These are phyloP conservation scores for Claviceps africana DNA, from an alignment of 2,329 filamentous ascomycete species.

Conservation along the genomic window DNA sequence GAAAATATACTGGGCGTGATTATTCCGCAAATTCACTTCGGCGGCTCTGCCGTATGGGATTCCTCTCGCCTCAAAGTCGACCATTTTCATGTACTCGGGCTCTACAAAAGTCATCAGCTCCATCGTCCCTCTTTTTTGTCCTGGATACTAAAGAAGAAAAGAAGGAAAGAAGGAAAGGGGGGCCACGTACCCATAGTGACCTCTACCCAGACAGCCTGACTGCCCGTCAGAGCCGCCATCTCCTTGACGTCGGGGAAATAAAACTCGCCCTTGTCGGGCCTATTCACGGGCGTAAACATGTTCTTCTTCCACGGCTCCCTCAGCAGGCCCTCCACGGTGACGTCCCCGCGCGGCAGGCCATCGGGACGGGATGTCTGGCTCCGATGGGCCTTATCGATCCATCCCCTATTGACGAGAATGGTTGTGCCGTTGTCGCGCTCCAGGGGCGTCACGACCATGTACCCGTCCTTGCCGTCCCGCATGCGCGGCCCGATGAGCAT, in stretches of 20 bases:
- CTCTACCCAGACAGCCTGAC: conserved; percentile 87
- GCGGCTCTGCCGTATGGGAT: conserved; percentile 79
- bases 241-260: conserved; percentile 89
- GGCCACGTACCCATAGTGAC: conserved; percentile 66
- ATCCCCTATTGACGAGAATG: conserved; percentile 78
- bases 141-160: not conserved
- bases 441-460: conserved; percentile 79
- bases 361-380: conserved; percentile 50
- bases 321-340: conserved; percentile 72
- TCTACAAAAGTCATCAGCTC: conserved; percentile 30
- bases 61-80: conserved; percentile 64
- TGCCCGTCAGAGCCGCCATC: conserved; percentile 74
- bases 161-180: not conserved
- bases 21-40: conserved; percentile 89
- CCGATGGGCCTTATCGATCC: conserved; percentile 68
- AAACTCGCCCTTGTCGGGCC: conserved; percentile 70
- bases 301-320: conserved; percentile 94
- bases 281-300: conserved; percentile 87
- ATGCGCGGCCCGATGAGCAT: conserved; percentile 91
- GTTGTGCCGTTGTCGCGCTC: conserved; percentile 56
- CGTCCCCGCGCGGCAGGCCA: conserved; percentile 53
- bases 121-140: not conserved
- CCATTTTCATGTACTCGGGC: conserved; percentile 62
- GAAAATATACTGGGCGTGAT: conserved; percentile 96
- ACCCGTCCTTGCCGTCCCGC: conserved; percentile 80